phyloP scores from a whole-genome alignment of 108 stramenopile species.

The Conticribra guillardii region DNA sequence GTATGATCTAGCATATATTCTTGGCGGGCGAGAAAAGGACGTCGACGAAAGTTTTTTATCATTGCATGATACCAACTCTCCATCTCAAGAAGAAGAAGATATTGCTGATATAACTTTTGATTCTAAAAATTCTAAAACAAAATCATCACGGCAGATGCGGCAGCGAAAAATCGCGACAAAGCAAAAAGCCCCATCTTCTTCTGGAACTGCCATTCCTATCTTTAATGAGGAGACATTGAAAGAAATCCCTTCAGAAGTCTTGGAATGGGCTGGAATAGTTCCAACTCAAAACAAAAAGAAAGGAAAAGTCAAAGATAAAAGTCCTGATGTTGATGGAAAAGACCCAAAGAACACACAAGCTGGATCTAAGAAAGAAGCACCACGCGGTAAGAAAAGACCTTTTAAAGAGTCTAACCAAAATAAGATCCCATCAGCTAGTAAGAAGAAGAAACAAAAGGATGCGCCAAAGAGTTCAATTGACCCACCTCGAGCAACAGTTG shows the following conservation, averaged over 20 bases:
- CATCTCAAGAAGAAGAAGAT: constrained; percentile 15
- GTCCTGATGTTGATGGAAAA: not conserved
- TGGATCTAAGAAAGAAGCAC: constrained; percentile 8
- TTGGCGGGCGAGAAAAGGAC: constrained; percentile 76
- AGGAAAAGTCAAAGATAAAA: not conserved
- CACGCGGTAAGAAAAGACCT: too few relatives aligned
- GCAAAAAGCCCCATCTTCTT: not conserved
- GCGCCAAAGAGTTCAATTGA: not conserved
- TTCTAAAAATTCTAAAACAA: constrained; percentile 20
- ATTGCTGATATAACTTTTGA: constrained; percentile 12
- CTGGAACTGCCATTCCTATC: constrained; percentile 14
- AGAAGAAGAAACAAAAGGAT: not conserved
- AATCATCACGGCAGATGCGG: constrained; percentile 16
- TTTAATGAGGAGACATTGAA: constrained; percentile 46
- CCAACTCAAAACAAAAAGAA: constrained; percentile 13
- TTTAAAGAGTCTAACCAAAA: too few relatives aligned
- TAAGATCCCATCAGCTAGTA: too few relatives aligned
- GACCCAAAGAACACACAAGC: constrained; percentile 8
- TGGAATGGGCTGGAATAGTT: constrained; percentile 47
- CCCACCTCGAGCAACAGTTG: not conserved
- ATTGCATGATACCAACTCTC: constrained; percentile 11
- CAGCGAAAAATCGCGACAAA: constrained; percentile 9
- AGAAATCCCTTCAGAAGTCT: constrained; percentile 42
- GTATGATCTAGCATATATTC: constrained; percentile 77
- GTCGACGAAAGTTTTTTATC: constrained; percentile 75